Evolutionary conservation across 257 asterid genomes (phyloP), one percentile per base, ranked within the genome.

Genomic region (Penstemon newberryi): DNA sequence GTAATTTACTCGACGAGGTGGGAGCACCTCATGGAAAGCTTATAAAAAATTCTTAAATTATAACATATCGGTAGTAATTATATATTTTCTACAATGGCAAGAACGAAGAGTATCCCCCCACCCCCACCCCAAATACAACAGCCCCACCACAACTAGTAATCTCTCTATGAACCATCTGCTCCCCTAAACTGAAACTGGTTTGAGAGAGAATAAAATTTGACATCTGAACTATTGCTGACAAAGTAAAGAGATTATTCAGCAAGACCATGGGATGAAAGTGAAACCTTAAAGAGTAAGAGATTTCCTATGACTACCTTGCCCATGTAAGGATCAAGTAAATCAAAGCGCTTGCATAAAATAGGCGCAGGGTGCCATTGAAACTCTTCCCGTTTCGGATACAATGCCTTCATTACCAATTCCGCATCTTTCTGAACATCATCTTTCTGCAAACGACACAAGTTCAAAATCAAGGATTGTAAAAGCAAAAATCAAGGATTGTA

Each of bases 341-440:
- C 98, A 83, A 86, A 90, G 70, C 97, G 97, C 89, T 90, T 93
- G 98, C 98, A 93, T 46, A 93, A 78, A 73, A 93, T 73, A 41
- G 98, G 86, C 36, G 96, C 83, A 65, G 98, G 97, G 65, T 96
- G 83, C 98, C 98, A 93, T 59, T 86, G 94, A 84, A 84, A 93
- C 81, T 86, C 97, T 73, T 88, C 96, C 73, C 98, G 75, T 69
- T 78, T 85, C n/a, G 98, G 98, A 78, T 79, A 85, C 84, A 75
- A 72, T 56, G 73, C 80, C 70, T 76, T 77, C 63, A 68, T 63
- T 43, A 74, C 62, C 76, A 80, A 72, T 65, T 82, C 90, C 46
- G 82, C 88, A 70, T 77, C 82, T 74, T 51, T 78, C 52, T 73
- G 77, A 70, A 66, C 76, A 73, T 79, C 74, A 63, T 77, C 69